A percentile compares a stretch with the other conserved stretches of the same genome.
Conservation (phyloP, 2,329 filamentous ascomycete genomes). For the Dothideomycetes sp. region DNA sequence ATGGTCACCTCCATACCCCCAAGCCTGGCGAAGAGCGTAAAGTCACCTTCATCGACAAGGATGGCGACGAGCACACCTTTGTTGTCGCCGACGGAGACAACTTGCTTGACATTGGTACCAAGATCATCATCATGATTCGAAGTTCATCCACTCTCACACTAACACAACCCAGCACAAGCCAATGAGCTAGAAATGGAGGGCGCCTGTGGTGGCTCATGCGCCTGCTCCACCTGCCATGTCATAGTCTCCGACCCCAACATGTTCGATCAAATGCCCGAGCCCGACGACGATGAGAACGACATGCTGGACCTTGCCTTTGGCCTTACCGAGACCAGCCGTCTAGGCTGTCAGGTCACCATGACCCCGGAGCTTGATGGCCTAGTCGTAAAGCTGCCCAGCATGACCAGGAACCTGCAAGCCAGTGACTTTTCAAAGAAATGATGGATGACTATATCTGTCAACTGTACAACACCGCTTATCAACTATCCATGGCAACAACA, state of each 20-base stretch:
- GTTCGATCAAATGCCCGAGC: slow-evolving; percentile 32
- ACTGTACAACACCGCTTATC: too few relatives aligned
- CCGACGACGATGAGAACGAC: slow-evolving; percentile 53
- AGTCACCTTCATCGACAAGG: slow-evolving; percentile 90
- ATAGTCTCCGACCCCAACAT: slow-evolving; percentile 64
- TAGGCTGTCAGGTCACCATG: slow-evolving; percentile 91
- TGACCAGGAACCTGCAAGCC: slow-evolving; percentile 93
- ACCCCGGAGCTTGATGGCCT: slow-evolving; percentile 79
- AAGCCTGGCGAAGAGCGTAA: slow-evolving; percentile 89
- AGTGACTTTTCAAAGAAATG: slow-evolving; percentile 61
- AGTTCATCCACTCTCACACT: background rate
- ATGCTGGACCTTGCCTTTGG: slow-evolving; percentile 89
- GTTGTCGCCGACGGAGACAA: slow-evolving; percentile 82
- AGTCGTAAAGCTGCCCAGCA: slow-evolving; percentile 72
- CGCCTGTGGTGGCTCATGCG: slow-evolving; percentile 87
- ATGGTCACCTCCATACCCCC: slow-evolving; percentile 74
- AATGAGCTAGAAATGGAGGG: slow-evolving; percentile 97
- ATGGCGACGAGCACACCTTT: slow-evolving; percentile 63
- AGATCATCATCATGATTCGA: background rate
- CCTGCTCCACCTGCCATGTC: slow-evolving; percentile 87
- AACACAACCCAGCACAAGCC: slow-evolving; percentile 51
- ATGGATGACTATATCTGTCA: background rate
- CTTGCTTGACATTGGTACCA: slow-evolving; percentile 66
- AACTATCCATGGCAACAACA: too few relatives aligned
- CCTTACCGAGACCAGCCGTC: slow-evolving; percentile 68